phyloP scores from a whole-genome alignment of 768 basidiomycete species.

The Psilocybe cubensis region DNA sequence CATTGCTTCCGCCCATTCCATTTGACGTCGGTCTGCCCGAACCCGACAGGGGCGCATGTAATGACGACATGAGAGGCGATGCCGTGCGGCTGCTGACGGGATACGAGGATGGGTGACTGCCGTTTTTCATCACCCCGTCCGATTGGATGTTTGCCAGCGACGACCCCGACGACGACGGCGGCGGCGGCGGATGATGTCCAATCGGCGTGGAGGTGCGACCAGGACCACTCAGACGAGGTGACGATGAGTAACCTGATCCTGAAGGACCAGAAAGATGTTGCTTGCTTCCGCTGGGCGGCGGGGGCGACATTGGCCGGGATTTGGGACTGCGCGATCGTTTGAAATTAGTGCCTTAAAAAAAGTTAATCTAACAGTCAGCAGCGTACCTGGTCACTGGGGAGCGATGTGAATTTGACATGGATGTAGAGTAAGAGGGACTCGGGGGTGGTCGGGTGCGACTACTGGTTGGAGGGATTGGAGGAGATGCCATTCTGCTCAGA shows the following conservation, averaged over 20 bases:
- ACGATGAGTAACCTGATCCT: slow-evolving; percentile 23
- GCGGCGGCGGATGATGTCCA: slow-evolving; percentile 20
- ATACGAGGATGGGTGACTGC: slow-evolving; percentile 13
- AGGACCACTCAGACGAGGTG: slow-evolving; percentile 26
- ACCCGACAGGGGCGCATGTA: slow-evolving; percentile 15
- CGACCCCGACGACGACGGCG: slow-evolving; percentile 10
- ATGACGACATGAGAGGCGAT: slow-evolving; percentile 33
- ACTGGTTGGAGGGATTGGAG: slow-evolving; percentile 26
- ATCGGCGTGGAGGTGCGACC: slow-evolving; percentile 26
- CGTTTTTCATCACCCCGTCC: slow-evolving; percentile 23
- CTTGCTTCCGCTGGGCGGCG: slow-evolving; percentile 19
- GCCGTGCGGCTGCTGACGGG: slow-evolving; percentile 31
- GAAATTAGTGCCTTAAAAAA: background rate
- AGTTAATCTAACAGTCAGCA: background rate
- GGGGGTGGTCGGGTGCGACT: slow-evolving; percentile 29
- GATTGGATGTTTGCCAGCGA: slow-evolving; percentile 8
- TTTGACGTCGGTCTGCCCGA: slow-evolving; percentile 4
- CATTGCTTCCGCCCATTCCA: slow-evolving; percentile 9
- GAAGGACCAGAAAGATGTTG: slow-evolving; percentile 21
- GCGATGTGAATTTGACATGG: slow-evolving; percentile 19
- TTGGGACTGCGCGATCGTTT: slow-evolving; percentile 26
- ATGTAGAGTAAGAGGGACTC: slow-evolving; percentile 25
- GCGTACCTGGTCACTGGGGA: slow-evolving; percentile 26
- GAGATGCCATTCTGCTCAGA: slow-evolving; percentile 26
- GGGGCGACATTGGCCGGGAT: slow-evolving; percentile 36